phyloP scores from a whole-genome alignment of 2,329 filamentous ascomycete genomes.

The Endothia cerciana region DNA sequence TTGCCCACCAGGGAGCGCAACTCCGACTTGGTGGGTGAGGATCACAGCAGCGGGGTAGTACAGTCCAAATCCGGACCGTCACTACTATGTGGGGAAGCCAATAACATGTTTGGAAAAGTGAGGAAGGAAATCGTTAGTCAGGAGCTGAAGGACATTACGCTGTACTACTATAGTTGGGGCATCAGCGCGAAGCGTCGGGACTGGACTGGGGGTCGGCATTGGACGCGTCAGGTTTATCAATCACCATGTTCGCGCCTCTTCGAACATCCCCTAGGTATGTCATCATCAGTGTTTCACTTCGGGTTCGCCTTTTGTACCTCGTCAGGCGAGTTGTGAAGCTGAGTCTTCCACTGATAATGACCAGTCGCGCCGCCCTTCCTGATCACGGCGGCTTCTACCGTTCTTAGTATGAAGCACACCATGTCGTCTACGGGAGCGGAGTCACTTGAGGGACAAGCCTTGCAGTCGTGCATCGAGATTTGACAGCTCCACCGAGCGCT shows the following conservation, averaged over 20 bases:
- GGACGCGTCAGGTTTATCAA: neutral
- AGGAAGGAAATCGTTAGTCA: neutral
- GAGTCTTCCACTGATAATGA: neutral
- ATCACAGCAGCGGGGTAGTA: neutral
- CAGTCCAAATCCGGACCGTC: neutral
- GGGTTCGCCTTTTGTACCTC: neutral
- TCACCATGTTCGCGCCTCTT: neutral
- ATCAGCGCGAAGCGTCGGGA: too few species aligned
- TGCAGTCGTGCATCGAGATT: slow-evolving; percentile 1
- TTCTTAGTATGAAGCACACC: neutral
- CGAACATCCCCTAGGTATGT: neutral
- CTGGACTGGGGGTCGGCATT: neutral
- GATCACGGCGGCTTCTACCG: neutral
- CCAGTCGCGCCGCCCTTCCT: too few species aligned
- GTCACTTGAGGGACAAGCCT: neutral
- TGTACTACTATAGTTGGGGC: too few species aligned
- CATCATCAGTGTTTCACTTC: neutral
- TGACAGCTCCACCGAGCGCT: slow-evolving; percentile 1
- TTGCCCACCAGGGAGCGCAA: neutral
- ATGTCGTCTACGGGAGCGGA: neutral
- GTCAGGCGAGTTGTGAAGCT: neutral
- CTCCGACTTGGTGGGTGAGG: neutral
- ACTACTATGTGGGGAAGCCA: neutral
- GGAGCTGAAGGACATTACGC: neutral
- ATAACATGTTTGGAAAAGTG: neutral